Evolutionary conservation across 345 rosid species (phyloP).

Genomic region (Salix exigua): DNA sequence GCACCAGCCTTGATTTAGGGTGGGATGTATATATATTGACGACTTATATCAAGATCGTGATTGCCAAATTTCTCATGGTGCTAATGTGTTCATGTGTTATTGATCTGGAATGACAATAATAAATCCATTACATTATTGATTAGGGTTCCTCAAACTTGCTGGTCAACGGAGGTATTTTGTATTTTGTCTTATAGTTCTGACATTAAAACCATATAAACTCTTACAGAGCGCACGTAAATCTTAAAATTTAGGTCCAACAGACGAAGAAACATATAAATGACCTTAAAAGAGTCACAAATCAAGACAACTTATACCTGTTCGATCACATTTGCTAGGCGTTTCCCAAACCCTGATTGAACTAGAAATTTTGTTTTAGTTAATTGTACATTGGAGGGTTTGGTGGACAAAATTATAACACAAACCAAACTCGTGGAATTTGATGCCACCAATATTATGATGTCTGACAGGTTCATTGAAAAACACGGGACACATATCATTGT

Average conservation of each 20-base stretch:
- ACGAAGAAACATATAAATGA: no score
- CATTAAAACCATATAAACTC: neutral
- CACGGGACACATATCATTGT: slow-evolving; percentile 85
- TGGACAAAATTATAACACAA: neutral
- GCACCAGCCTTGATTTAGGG: neutral
- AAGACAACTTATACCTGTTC: no score
- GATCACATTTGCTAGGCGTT: neutral
- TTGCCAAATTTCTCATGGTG: neutral
- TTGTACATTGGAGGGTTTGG: neutral
- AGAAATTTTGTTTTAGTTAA: neutral
- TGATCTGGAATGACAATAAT: neutral
- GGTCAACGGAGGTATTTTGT: neutral
- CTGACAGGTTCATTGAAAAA: slow-evolving; percentile 72
- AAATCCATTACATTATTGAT: neutral
- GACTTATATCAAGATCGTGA: neutral
- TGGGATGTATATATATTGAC: no score
- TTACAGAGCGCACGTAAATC: no score
- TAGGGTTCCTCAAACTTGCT: neutral
- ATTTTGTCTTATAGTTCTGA: neutral
- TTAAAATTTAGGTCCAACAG: no score
- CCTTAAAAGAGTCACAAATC: no score
- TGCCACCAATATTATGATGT: neutral
- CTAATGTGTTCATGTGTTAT: neutral
- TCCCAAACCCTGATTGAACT: neutral
- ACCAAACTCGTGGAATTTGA: neutral